Percentiles rank a stretch among this genome's conserved stretches.
Evolutionary conservation across 257 asterid genomes (phyloP).

Genomic region (Solanum clarkiae): DNA sequence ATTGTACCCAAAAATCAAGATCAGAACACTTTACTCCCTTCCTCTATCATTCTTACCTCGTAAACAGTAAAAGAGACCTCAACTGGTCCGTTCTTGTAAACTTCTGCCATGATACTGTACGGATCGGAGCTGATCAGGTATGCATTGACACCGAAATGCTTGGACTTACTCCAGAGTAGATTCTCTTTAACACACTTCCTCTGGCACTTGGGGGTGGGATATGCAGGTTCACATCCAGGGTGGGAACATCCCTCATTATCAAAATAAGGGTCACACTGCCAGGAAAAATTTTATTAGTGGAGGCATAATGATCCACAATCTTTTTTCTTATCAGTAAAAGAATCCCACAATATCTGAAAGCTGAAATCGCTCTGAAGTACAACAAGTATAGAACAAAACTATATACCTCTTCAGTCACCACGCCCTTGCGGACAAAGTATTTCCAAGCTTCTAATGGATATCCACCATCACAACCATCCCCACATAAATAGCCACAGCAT

Average conservation of each 20-base stretch:
- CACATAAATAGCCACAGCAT: constrained; percentile 89
- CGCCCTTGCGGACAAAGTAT: constrained; percentile 67
- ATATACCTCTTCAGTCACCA: constrained; percentile 85
- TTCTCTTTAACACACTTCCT: constrained; percentile 56
- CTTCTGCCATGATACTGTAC: constrained; percentile 78
- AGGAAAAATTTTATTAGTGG: background rate
- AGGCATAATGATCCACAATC: background rate
- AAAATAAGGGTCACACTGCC: constrained; percentile 97
- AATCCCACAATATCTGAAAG: background rate
- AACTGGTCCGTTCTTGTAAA: constrained; percentile 73
- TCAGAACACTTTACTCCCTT: background rate
- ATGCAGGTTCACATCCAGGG: constrained; percentile 94
- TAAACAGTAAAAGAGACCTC: constrained; percentile 94
- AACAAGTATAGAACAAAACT: background rate
- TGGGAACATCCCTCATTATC: constrained; percentile 84
- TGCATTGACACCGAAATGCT: constrained; percentile 60
- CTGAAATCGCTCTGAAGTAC: background rate
- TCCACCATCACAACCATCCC: constrained; percentile 98
- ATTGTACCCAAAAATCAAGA: background rate
- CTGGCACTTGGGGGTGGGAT: constrained; percentile 73
- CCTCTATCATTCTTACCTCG: constrained; percentile 40
- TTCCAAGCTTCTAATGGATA: constrained; percentile 78
- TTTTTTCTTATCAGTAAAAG: background rate
- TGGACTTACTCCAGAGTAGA: constrained; percentile 57
- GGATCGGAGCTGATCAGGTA: constrained; percentile 55